phyloP scores from a whole-genome alignment of 768 basidiomycete species.

The Kwoniella shandongensis region DNA sequence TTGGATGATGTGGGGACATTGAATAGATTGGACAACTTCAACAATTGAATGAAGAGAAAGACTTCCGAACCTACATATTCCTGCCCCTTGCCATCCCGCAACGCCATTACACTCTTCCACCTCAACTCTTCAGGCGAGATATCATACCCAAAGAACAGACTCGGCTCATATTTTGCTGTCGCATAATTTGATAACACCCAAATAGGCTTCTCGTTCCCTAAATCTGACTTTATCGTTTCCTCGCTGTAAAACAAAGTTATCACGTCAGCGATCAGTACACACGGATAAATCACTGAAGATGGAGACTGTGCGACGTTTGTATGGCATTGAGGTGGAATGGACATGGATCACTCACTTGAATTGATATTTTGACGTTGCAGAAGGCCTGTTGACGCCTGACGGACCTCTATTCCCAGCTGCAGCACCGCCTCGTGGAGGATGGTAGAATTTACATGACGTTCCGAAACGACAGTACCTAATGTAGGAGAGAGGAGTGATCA shows the following conservation, averaged over 20 bases:
- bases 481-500: neutral
- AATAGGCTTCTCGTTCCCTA: slow-evolving; percentile 69
- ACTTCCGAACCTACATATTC: slow-evolving; percentile 79
- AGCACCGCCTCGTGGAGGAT: slow-evolving; percentile 5
- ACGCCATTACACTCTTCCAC: slow-evolving; percentile 63
- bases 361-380: slow-evolving; percentile 13
- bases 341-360: slow-evolving; percentile 15
- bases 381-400: neutral
- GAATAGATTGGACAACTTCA: no score
- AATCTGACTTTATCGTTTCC: slow-evolving; percentile 66
- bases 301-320: neutral
- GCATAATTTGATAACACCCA: slow-evolving; percentile 81
- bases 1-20: no score
- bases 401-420: slow-evolving; percentile 6
- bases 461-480: slow-evolving; percentile 22
- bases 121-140: slow-evolving; percentile 77
- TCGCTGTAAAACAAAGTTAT: slow-evolving; percentile 55
- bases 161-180: slow-evolving; percentile 71
- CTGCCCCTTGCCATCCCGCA: slow-evolving; percentile 60
- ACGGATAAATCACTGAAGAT: neutral
- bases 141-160: slow-evolving; percentile 66
- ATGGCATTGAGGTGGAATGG: neutral
- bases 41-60: no score
- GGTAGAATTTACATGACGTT: slow-evolving; percentile 14
- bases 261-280: neutral